These are phyloP conservation scores for Ordospora colligata DNA, from an alignment of 371 early-diverging fungal genomes.

Conservation along the genomic window DNA sequence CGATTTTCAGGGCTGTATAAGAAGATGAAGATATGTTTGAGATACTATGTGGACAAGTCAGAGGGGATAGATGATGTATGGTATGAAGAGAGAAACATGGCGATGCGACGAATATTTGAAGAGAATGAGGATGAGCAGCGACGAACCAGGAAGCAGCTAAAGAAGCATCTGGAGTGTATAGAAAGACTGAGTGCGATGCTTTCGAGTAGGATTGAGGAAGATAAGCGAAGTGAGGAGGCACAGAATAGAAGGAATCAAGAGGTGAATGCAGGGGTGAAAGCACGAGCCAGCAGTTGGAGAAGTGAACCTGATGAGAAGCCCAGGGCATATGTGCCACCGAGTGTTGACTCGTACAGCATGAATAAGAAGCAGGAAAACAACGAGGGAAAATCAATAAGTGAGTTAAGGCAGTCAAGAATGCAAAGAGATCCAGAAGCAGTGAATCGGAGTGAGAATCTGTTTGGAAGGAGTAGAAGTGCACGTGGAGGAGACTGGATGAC, in stretches of 20 bases:
- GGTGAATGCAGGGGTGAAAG: neutral
- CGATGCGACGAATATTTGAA: neutral
- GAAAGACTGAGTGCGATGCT: neutral
- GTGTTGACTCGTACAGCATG: neutral
- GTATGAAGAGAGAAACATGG: slow-evolving; percentile 20
- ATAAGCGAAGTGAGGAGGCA: neutral
- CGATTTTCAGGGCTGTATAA: slow-evolving; percentile 16
- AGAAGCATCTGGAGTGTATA: neutral
- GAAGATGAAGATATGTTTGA: neutral
- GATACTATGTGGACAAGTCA: neutral
- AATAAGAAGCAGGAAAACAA: no score
- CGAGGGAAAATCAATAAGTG: no score
- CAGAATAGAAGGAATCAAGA: neutral
- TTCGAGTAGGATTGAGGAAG: neutral
- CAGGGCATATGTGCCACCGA: neutral
- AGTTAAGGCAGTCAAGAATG: no score
- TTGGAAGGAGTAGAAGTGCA: no score
- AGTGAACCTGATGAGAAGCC: neutral
- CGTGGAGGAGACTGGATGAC: no score
- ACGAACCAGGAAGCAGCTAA: neutral
- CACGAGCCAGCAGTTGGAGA: neutral
- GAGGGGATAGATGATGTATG: neutral
- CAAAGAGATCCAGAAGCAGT: neutral
- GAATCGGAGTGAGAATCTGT: neutral
- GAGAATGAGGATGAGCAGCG: neutral